Evolutionary conservation across 2,329 filamentous ascomycete genomes (phyloP), one percentile per base, ranked within the genome.

Genomic region (Talaromyces sp.): DNA sequence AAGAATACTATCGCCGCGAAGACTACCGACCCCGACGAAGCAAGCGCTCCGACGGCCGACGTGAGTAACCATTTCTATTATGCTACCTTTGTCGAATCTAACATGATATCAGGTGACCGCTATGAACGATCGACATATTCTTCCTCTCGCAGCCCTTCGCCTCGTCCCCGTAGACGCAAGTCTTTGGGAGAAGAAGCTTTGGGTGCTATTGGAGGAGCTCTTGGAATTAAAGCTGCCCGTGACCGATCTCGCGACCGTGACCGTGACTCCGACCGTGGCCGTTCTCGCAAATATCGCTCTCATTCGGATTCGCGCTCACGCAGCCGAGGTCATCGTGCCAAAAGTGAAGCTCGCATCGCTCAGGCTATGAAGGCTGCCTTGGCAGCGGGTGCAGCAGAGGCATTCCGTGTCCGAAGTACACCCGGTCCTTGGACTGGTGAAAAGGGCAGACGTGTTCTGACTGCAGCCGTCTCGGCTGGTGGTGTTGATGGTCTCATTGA

Each of bases 291-390:
- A 65, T 73, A 76, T 62, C 75, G 75, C 68, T 81, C 81, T 60
- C 78, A 81, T 60, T 85, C 83, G 57, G 82, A 79, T 43, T 86
- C 86, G 65, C 84, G 85, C 68, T 86, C 84, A 37, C 80, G 82
- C 63, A 82, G 84, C 50, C 81, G 83, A 64, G 82, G 81, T 67
- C 76, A 75, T 43, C 82, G 78, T 68, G 82, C 82, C 68, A 83
- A 81, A 65, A 83, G 82, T 47, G 74, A 82, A 76, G 77, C 82
- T 60, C 91, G 91, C 71, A 86, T 92, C 56, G 88, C 93, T 70
- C 92, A 97, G 78, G 93, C 93, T 39, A 92, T 93, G 75, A 94
- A 95, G 82, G 93, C 94, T 39, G 95, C 93, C 22, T 83, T 97
- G 45, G 86, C 96, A 56, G 93, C 94, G 35, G 94, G 93, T 71